Percentiles rank a stretch among this genome's conserved stretches.
Conservation (phyloP, 2,329 filamentous ascomycete species). For the Paecilomyces variotii region DNA sequence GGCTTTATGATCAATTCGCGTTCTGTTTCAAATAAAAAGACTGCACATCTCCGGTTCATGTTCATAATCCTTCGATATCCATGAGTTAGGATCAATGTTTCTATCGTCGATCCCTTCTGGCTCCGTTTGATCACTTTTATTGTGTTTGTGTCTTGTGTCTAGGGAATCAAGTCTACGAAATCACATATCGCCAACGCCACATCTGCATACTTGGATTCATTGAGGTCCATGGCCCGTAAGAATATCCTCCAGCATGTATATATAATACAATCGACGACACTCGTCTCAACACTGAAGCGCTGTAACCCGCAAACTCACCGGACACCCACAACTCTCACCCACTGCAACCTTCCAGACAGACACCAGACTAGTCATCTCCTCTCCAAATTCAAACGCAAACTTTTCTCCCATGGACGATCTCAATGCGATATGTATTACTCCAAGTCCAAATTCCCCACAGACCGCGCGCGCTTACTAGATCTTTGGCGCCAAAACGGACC, state of each 20-base stretch:
- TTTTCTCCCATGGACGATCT: neutral
- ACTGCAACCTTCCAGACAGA: neutral
- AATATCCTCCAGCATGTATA: no score
- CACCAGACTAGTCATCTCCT: neutral
- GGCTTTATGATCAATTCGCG: neutral
- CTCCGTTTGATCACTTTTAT: neutral
- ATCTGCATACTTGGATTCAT: no score
- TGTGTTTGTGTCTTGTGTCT: neutral
- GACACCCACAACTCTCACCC: no score
- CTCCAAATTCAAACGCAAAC: neutral
- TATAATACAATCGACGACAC: no score
- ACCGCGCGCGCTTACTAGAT: neutral
- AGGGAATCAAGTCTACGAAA: neutral
- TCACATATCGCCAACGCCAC: neutral
- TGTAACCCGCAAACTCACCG: no score
- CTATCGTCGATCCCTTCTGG: neutral
- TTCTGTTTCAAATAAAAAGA: neutral
- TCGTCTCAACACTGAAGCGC: no score
- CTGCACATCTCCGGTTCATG: neutral
- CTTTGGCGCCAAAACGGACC: neutral
- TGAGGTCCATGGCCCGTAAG: no score
- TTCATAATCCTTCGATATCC: neutral
- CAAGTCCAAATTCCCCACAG: neutral
- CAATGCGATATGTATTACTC: neutral
- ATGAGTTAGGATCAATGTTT: neutral